Conservation (phyloP, 495 filamentous ascomycete genomes). For the Achaetomiella virescens region DNA sequence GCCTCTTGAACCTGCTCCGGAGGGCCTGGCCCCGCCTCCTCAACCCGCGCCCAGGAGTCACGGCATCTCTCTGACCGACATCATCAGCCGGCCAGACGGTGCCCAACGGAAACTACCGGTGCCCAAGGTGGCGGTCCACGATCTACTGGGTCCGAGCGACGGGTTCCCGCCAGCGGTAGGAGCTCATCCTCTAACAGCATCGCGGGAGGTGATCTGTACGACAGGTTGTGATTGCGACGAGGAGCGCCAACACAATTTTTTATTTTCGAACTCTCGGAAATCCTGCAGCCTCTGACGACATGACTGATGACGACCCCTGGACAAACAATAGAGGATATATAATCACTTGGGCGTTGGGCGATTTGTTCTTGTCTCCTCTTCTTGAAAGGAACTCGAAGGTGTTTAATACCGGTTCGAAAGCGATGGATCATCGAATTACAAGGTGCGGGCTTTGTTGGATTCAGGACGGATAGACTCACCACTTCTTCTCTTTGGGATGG, state of each 20-base stretch:
- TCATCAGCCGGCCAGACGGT: constrained; percentile 81
- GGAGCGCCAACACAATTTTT: not conserved
- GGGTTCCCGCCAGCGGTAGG: constrained; percentile 51
- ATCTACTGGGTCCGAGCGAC: constrained; percentile 62
- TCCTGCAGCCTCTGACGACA: constrained; percentile 17
- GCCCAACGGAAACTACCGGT: constrained; percentile 90
- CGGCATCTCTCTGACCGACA: constrained; percentile 81
- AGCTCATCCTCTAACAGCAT: constrained; percentile 45
- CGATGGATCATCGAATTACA: constrained; percentile 2
- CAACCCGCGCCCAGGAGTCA: constrained; percentile 38
- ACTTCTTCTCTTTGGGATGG: constrained; percentile 2
- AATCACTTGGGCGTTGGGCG: constrained; percentile 19
- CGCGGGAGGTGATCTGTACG: constrained; percentile 38
- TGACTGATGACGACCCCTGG: constrained; percentile 23
- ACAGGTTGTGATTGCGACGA: constrained; percentile 25
- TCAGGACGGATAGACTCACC: too few species aligned
- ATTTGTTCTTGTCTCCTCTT: constrained; percentile 7
- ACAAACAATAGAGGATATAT: constrained; percentile 23
- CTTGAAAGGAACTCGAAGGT: constrained; percentile 4
- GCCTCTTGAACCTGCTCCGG: constrained; percentile 78
- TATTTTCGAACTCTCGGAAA: not conserved
- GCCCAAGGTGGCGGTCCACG: constrained; percentile 83
- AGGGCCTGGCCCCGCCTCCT: constrained; percentile 38
- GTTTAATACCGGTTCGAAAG: constrained; percentile 12
- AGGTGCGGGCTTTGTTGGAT: constrained; percentile 3